A percentile compares a stretch with the other conserved stretches of the same genome.
Conservation (phyloP, 2,329 filamentous ascomycete species). For the Madurella mycetomatis region DNA sequence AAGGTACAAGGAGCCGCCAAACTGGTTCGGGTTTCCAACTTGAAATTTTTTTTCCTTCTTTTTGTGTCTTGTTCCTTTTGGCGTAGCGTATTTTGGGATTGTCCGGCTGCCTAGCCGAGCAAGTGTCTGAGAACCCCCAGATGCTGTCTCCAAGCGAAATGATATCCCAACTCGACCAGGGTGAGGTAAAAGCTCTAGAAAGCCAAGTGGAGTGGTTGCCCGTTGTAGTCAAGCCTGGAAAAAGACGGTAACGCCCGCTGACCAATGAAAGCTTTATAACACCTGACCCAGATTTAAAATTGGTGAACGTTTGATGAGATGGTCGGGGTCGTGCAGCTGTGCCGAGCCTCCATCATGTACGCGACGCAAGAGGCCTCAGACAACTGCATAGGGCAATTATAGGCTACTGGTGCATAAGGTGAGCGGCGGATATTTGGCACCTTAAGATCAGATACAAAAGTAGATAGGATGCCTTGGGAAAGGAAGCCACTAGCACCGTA, state of each 20-base stretch:
- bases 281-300: not conserved
- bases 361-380: not conserved
- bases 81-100: not conserved
- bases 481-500: not conserved
- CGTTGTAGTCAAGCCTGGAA: not conserved
- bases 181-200: not conserved
- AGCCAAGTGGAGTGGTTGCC: not conserved
- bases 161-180: not conserved
- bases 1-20: too few relatives aligned
- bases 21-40: too few relatives aligned
- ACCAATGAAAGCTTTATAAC: slow-evolving; percentile 6
- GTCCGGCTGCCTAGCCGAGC: not conserved
- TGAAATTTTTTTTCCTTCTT: too few relatives aligned
- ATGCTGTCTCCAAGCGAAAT: slow-evolving; percentile 8
- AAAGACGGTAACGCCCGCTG: not conserved
- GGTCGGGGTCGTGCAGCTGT: slow-evolving; percentile 1
- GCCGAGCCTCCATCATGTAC: not conserved
- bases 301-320: slow-evolving; percentile 1
- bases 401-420: too few relatives aligned
- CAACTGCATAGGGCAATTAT: too few relatives aligned
- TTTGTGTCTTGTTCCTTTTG: too few relatives aligned
- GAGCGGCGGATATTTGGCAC: too few relatives aligned
- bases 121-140: not conserved
- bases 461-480: too few relatives aligned
- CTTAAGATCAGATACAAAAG: too few relatives aligned